Evolutionary conservation across 768 basidiomycete species (phyloP).

Genomic region (Trametes cubensis): DNA sequence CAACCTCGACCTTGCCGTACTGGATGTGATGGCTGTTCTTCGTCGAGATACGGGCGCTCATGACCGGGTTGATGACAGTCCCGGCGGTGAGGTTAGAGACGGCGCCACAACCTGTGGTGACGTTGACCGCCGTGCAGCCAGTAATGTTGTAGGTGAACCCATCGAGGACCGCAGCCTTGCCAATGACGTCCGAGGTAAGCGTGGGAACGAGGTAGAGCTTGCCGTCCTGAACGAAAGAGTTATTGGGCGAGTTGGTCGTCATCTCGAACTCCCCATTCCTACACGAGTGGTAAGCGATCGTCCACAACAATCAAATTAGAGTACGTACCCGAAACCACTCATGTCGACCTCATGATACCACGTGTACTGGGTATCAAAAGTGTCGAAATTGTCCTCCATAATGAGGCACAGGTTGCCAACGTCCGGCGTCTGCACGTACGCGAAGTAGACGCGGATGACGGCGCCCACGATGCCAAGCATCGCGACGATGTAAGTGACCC

Average conservation of each 20-base stretch:
- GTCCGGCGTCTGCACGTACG: conserved; percentile 54
- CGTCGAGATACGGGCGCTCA: conserved; percentile 81
- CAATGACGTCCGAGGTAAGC: conserved; percentile 72
- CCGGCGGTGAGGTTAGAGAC: conserved; percentile 70
- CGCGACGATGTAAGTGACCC: conserved; percentile 56
- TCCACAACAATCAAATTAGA: too few species aligned
- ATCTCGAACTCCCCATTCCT: conserved; percentile 86
- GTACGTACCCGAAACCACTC: conserved; percentile 78
- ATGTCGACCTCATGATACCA: conserved; percentile 83
- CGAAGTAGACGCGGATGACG: conserved; percentile 56
- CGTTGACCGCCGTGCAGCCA: conserved; percentile 66
- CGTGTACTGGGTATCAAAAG: conserved; percentile 56
- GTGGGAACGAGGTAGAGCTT: conserved; percentile 85
- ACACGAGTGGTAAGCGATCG: not conserved
- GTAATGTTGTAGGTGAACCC: conserved; percentile 81
- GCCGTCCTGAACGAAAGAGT: conserved; percentile 74
- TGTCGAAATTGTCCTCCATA: conserved; percentile 74
- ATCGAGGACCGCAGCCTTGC: conserved; percentile 54
- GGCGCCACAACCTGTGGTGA: conserved; percentile 59
- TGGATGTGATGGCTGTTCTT: conserved; percentile 69
- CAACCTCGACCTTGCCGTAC: conserved; percentile 84
- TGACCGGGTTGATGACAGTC: conserved; percentile 79
- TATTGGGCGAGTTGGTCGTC: conserved; percentile 72
- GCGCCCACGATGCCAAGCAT: conserved; percentile 57
- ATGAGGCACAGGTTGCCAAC: conserved; percentile 63